phyloP scores from a whole-genome alignment of 495 filamentous ascomycete species.

The Letharia lupina region DNA sequence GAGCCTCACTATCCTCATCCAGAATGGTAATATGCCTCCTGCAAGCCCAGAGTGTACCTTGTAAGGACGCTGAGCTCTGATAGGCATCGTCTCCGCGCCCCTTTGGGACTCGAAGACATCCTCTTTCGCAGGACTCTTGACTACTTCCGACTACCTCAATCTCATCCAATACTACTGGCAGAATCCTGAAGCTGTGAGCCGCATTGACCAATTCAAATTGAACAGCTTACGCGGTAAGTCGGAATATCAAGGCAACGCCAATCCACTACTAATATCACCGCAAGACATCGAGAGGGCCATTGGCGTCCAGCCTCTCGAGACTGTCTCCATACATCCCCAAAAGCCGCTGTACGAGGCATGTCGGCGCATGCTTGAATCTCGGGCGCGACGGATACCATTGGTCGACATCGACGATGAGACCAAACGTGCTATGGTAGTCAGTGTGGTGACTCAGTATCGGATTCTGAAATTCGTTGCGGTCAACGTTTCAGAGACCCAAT shows the following conservation, averaged over 20 bases:
- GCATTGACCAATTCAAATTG: constrained; percentile 89
- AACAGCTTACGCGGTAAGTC: constrained; percentile 79
- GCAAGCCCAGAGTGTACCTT: constrained; percentile 4
- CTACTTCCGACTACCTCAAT: constrained; percentile 94
- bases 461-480: constrained; percentile 98
- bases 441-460: constrained; percentile 93
- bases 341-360: constrained; percentile 91
- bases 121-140: constrained; percentile 88
- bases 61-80: constrained; percentile 16
- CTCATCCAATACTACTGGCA: constrained; percentile 99
- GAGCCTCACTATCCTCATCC: constrained; percentile 91
- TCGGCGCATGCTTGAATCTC: constrained; percentile 84
- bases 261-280: constrained; percentile 8
- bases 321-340: constrained; percentile 86
- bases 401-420: constrained; percentile 96
- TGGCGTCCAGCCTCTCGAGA: constrained; percentile 83
- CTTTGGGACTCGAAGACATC: constrained; percentile 95
- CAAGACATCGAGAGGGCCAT: constrained; percentile 91
- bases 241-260: not conserved
- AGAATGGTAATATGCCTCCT: constrained; percentile 63
- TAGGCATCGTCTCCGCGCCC: constrained; percentile 95
- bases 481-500: constrained; percentile 84
- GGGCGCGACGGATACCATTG: constrained; percentile 86
- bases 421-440: constrained; percentile 82
- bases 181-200: constrained; percentile 78